A percentile compares a stretch with the other conserved stretches of the same genome.
Evolutionary conservation across 805 yeast genomes (phyloP).

Genomic region (Cyberlindnera xishuangbannaensis): DNA sequence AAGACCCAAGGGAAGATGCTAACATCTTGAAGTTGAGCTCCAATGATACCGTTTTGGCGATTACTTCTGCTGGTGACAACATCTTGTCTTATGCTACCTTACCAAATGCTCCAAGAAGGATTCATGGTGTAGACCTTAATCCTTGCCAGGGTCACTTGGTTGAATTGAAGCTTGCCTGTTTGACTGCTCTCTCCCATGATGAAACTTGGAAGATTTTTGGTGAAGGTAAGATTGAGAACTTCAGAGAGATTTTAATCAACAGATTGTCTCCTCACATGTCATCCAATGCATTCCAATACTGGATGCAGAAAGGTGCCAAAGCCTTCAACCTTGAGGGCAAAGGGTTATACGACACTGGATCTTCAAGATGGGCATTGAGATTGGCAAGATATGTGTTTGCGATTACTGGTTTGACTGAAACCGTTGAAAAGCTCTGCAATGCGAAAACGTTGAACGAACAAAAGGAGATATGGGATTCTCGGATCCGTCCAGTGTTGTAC

Average conservation of each 20-base stretch:
- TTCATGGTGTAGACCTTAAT: slow-evolving; percentile 81
- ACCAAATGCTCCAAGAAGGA: slow-evolving; percentile 63
- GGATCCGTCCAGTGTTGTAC: slow-evolving; percentile 63
- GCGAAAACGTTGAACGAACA: slow-evolving; percentile 60
- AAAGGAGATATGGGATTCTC: slow-evolving; percentile 52
- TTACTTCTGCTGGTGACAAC: slow-evolving; percentile 85
- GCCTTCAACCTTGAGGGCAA: slow-evolving; percentile 49
- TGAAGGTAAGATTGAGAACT: slow-evolving; percentile 55
- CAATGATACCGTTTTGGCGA: slow-evolving; percentile 71
- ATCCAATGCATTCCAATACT: slow-evolving; percentile 75
- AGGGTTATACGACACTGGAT: slow-evolving; percentile 78
- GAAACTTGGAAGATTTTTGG: slow-evolving; percentile 77
- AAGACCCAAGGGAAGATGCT: slow-evolving; percentile 79
- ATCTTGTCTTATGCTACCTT: slow-evolving; percentile 66
- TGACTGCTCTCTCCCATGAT: slow-evolving; percentile 48
- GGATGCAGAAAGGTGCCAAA: slow-evolving; percentile 58
- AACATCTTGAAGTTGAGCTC: slow-evolving; percentile 53
- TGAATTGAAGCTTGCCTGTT: slow-evolving; percentile 71
- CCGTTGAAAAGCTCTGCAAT: slow-evolving; percentile 50
- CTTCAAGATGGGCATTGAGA: slow-evolving; percentile 81
- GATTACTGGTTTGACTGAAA: slow-evolving; percentile 44
- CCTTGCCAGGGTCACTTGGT: slow-evolving; percentile 78
- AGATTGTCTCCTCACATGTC: slow-evolving; percentile 67
- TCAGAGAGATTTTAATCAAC: slow-evolving; percentile 43
- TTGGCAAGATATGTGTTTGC: slow-evolving; percentile 57